Conservation (phyloP, 352 stramenopile genomes). For the Thalassiosira mediterranea region DNA sequence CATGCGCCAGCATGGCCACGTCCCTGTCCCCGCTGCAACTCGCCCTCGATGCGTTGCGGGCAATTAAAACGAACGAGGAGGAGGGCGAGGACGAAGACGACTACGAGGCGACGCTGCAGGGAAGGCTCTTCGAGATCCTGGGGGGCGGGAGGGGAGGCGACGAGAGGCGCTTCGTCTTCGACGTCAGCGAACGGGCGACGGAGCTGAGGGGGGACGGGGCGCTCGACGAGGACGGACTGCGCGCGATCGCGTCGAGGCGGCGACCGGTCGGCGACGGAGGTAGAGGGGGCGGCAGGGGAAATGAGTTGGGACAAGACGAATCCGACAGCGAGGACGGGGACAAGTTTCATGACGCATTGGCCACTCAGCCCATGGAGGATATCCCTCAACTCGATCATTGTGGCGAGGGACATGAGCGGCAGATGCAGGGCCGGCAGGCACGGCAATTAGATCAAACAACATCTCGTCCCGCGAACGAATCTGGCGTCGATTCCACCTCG, state of each 20-base stretch:
- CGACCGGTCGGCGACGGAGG: not conserved
- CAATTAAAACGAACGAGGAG: conserved; percentile 16
- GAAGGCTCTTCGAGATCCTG: conserved; percentile 7
- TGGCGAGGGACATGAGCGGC: not conserved
- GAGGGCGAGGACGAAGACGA: not conserved
- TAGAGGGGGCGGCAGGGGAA: not conserved
- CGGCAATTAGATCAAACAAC: not conserved
- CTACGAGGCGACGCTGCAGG: conserved; percentile 4
- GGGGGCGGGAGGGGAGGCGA: conserved; percentile 19
- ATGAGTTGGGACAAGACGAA: too few relatives aligned
- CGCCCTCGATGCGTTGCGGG: conserved; percentile 15
- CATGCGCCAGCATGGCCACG: conserved; percentile 35
- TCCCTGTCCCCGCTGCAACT: conserved; percentile 24
- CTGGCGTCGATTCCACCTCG: not conserved
- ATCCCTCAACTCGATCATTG: not conserved
- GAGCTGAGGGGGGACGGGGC: conserved; percentile 6
- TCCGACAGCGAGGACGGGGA: not conserved
- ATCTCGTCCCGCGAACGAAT: too few relatives aligned
- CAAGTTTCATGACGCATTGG: not conserved
- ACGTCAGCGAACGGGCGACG: conserved; percentile 17
- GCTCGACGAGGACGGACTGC: not conserved
- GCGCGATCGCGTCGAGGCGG: not conserved
- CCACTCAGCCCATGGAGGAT: not conserved
- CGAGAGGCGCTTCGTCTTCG: conserved; percentile 42
- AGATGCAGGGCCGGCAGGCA: not conserved